These are phyloP conservation scores for Clonostachys byssicola DNA, from an alignment of 2,329 filamentous ascomycete genomes.

Conservation along the genomic window DNA sequence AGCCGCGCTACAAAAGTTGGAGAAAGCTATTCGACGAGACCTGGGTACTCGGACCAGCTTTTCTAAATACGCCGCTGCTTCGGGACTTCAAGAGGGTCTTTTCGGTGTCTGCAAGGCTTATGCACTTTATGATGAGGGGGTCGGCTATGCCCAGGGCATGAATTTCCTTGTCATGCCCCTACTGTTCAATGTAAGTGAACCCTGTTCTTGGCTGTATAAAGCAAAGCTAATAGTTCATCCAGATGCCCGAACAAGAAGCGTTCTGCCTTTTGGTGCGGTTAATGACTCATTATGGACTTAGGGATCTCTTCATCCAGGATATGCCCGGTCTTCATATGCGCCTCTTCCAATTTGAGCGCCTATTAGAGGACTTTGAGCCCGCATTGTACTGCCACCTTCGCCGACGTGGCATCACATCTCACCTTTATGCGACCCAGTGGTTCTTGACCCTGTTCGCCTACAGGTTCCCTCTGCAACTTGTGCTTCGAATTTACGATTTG, in stretches of 20 bases:
- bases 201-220: not conserved
- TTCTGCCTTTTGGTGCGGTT: constrained; percentile 89
- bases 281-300: constrained; percentile 94
- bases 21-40: constrained; percentile 88
- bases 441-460: constrained; percentile 98
- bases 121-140: constrained; percentile 87
- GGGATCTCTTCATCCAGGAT: constrained; percentile 89
- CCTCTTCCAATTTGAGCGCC: constrained; percentile 89
- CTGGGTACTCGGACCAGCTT: constrained; percentile 91
- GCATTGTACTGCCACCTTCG: constrained; percentile 92
- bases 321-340: constrained; percentile 95
- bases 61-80: constrained; percentile 89
- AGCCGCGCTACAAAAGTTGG: constrained; percentile 71
- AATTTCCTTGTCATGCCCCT: constrained; percentile 97
- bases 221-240: constrained; percentile 2
- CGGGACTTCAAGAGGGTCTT: constrained; percentile 86
- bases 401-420: constrained; percentile 79
- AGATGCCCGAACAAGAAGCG: constrained; percentile 96
- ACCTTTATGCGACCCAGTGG: constrained; percentile 97
- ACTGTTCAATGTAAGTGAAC: constrained; percentile 74
- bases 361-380: constrained; percentile 91
- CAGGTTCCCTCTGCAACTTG: constrained; percentile 91
- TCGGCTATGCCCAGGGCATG: constrained; percentile 98
- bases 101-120: constrained; percentile 98
- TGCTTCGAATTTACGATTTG: constrained; percentile 93